Evolutionary conservation across 495 filamentous ascomycete species (phyloP), one percentile per base, ranked within the genome.

Genomic region (Jackrogersella multiformis): DNA sequence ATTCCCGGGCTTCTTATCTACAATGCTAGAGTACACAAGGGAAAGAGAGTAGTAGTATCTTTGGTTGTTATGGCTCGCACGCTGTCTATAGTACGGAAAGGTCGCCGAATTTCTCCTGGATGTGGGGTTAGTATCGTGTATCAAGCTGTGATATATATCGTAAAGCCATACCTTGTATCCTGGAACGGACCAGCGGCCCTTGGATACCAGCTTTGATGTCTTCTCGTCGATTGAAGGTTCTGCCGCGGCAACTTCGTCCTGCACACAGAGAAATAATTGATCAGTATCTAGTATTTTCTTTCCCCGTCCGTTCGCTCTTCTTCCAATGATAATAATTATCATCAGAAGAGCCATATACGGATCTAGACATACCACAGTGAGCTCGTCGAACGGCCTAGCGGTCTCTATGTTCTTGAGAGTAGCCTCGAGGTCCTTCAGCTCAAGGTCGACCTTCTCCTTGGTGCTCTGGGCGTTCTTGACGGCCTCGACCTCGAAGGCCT

Each of bases 51-150:
- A 48, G 58, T 68, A 56, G 56, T 44, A 30, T 32, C 34, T 38
- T 30, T 49, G n/a, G 45, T 49, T 9, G 2, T 32, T 5, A 44
- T 24, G 24, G 18, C 24, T 51, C 61, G 64, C 61, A 57, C 54
- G 46, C 46, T 61, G 75, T 85, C 87, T 96, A 98, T 71, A 97
- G 82, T 58, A 96, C 78, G 61, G 93, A 93, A 68, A 97, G 88
- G 77, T 98, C 92, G 84, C 94, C 94, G 85, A 98, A 98, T 88
- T 92, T 96, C 88, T 98, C 94, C 94, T 97, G 70, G 48, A 71
- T 46, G 23, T 2, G 46, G 49, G 8, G 45, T 70, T 44, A 74
- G 67, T 21, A 56, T 39, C 21, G 7, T 18, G 36, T 20, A 62
- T 18, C 38, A 46, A 20, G 21, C 10, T 13, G 1, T 12, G 1